These are phyloP conservation scores for Hyaloscypha finlandica DNA, from an alignment of 495 filamentous ascomycete genomes.

Conservation along the genomic window DNA sequence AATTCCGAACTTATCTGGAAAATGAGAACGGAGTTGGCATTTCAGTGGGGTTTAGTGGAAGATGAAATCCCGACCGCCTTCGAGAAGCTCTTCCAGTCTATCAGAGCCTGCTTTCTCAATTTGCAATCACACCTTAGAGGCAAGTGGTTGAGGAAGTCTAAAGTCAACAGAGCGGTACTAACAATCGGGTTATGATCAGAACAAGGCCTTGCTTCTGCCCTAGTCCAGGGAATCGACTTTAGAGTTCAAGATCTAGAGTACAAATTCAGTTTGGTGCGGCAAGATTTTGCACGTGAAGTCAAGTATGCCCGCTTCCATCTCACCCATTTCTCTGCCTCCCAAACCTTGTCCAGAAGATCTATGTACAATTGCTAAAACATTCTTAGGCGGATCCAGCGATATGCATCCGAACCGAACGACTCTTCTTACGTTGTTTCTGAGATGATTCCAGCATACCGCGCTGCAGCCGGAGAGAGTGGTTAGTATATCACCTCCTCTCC, in stretches of 20 bases:
- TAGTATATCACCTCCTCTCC: conserved; percentile 10
- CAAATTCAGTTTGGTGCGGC: conserved; percentile 8
- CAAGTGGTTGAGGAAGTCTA: background rate
- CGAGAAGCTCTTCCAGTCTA: conserved; percentile 16
- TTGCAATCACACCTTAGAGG: conserved; percentile 12
- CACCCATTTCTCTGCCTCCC: background rate
- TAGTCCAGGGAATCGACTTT: conserved; percentile 18
- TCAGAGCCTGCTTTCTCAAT: conserved; percentile 10
- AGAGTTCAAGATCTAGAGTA: conserved; percentile 22
- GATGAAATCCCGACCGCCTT: conserved; percentile 27
- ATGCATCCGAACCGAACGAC: conserved; percentile 22
- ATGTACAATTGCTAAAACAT: conserved; percentile 7
- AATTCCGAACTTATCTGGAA: conserved; percentile 34
- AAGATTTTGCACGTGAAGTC: conserved; percentile 16
- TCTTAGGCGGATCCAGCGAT: conserved; percentile 1
- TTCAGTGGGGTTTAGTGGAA: conserved; percentile 29
- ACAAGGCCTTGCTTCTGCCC: background rate
- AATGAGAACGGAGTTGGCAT: conserved; percentile 30
- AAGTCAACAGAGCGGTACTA: conserved; percentile 4
- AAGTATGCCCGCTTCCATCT: conserved; percentile 16
- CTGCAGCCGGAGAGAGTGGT: conserved; percentile 18
- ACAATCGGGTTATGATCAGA: conserved; percentile 8
- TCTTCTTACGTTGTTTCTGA: conserved; percentile 21
- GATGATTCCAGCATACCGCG: conserved; percentile 21
- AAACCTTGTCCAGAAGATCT: background rate